Evolutionary conservation across 352 stramenopile genomes (phyloP), one percentile per base, ranked within the genome.

Genomic region (Globisporangium lucens): DNA sequence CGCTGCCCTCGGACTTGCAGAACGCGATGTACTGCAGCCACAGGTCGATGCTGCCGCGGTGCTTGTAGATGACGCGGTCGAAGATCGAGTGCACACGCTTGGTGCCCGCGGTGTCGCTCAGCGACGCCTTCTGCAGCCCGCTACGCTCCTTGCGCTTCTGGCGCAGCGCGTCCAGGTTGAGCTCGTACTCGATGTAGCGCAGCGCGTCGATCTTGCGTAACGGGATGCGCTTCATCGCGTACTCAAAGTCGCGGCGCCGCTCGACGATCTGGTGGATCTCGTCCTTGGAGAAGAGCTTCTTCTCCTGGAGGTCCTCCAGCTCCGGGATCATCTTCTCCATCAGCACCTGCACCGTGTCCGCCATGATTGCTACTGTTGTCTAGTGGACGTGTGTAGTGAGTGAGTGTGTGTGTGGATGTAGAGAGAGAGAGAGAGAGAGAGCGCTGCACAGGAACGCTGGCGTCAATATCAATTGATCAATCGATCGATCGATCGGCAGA

Each of bases 261-360:
- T 92, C 85, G 38, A 97, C 90, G 65, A 98, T 96, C 72, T 96
- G 87, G 24, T 89, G 83, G 64, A 98, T 91, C 77, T 98, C 93
- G 29, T 90, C 77, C 70, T 79, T 70, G 41, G 77, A 82, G 70
- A 97, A 97, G 70, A 98, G 71, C 59, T 93, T 90, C 63, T 87
- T 83, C 41, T 87, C 74, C 76, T 96, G 87, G 58, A 98, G 80
- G 61, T 98, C 93, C 75, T 98, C 93, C 61, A 98, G 91, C 76
- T 98, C 93, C 60, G 90, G 89, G 69, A 98, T 89, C 90, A 97
- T 98, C 69, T 94, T 90, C 78, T 98, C 93, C 86, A 98, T 95
- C 67, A 91, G 74, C 64, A 97, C 85, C 75, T 98, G 92, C 71
- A 98, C 93, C 61, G 80, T 93, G 78, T 98, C 93, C 74, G 93